These are phyloP conservation scores for Cercis canadensis DNA, from an alignment of 306 rosid genomes.

Conservation along the genomic window DNA sequence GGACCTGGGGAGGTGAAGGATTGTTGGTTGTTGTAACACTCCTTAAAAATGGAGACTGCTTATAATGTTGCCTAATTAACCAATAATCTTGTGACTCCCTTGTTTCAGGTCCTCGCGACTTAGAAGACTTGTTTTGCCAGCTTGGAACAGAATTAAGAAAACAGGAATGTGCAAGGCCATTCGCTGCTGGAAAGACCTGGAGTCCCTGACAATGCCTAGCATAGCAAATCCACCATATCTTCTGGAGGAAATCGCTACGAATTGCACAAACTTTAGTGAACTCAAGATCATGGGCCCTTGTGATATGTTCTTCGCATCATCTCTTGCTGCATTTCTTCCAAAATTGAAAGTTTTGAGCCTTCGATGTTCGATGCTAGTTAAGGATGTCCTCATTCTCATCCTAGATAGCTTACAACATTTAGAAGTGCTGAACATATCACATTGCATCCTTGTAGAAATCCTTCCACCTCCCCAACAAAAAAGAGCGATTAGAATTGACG, in stretches of 20 bases:
- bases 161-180: slow-evolving; percentile 81
- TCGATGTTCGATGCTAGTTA: slow-evolving; percentile 58
- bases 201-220: slow-evolving; percentile 80
- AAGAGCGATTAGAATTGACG: slow-evolving; percentile 50
- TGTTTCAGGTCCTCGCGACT: slow-evolving; percentile 64
- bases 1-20: too few relatives aligned
- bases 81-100: slow-evolving; percentile 24
- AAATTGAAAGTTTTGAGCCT: slow-evolving; percentile 72
- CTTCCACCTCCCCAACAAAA: slow-evolving; percentile 50
- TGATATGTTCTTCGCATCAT: slow-evolving; percentile 54
- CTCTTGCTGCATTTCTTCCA: slow-evolving; percentile 60
- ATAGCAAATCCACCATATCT: slow-evolving; percentile 71
- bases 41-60: slow-evolving; percentile 25
- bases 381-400: slow-evolving; percentile 58
- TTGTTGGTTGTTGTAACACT: neutral
- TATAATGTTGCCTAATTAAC: slow-evolving; percentile 7
- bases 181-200: slow-evolving; percentile 67
- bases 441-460: slow-evolving; percentile 60
- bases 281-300: slow-evolving; percentile 90
- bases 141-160: slow-evolving; percentile 84
- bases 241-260: slow-evolving; percentile 61
- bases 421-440: slow-evolving; percentile 80
- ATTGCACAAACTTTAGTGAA: slow-evolving; percentile 69
- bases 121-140: slow-evolving; percentile 74
- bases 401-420: slow-evolving; percentile 56